Base-by-base conservation (phyloP, 179 eudicot genomes). In the Kewa caespitosa region DNA sequence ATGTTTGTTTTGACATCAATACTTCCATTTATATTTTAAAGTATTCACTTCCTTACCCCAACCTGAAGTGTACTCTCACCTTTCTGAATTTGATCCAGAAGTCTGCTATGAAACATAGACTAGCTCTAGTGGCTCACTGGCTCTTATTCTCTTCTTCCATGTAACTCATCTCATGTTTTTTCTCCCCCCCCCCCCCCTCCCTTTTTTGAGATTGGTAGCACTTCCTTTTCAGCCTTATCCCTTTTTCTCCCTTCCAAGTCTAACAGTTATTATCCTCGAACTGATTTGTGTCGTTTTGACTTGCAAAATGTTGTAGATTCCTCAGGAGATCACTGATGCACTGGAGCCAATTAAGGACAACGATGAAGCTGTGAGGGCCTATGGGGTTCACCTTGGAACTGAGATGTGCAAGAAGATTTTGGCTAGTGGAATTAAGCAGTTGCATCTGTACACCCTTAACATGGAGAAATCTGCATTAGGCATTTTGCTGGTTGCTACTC, bases 401-500 rank as follows among this genome's bases (percentile, higher is more conserved):
- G 99, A 96, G 83, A 93, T 93, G 98, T 95, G 99, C 96, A 96
- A 90, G 96, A 96, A 91, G 88, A 93, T 96, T 81, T 48, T 96
- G 83, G 98, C 99, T 34, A 82, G 73, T 74, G 99, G 99, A 74
- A 96, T 93, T 59, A 93, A 84, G 76, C 89, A 90, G 69, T 42
- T 96, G 77, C 99, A 93, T 82, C 89, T 96, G 10, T 96, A 96
- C 75, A 96, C 99, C 25, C 81, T 96, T 71, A 96, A 96, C 82
- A 93, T 96, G 99, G 99, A 96, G 81, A 96, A 96, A 79, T 91
- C 99, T 77, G 99, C 99, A 74, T 69, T 96, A 78, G 97, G 90
- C 74, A 96, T 93, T 61, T 79, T 96, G 81, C 85, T 79, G 97
- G 99, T 96, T 65, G 46, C 46, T 85, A 73, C 78, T 76, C 42